These are phyloP conservation scores for Fusarium newnesense DNA, from an alignment of 2,329 filamentous ascomycete species.

Conservation along the genomic window DNA sequence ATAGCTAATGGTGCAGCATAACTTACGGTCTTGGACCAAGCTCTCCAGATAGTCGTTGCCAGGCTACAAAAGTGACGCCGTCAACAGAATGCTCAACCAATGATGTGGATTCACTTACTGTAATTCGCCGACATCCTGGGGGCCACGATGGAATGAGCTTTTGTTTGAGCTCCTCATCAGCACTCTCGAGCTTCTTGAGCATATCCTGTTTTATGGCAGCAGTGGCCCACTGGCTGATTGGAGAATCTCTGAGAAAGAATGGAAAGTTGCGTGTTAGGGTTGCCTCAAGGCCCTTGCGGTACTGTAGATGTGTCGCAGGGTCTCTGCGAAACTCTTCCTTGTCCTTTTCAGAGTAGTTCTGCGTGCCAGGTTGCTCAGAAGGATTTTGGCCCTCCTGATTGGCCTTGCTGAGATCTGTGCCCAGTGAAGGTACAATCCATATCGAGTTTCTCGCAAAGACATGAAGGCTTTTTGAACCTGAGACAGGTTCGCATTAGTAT, in stretches of 20 bases:
- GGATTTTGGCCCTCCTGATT: neutral
- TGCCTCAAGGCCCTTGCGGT: neutral
- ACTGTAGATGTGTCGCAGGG: neutral
- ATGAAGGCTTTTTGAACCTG: neutral
- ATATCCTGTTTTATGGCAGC: neutral
- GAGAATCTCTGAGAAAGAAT: neutral
- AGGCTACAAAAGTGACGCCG: fast-evolving
- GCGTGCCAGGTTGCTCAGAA: neutral
- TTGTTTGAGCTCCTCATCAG: neutral
- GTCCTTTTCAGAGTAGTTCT: neutral
- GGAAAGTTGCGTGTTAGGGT: neutral
- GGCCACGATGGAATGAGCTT: neutral
- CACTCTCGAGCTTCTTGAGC: neutral
- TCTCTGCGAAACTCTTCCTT: neutral
- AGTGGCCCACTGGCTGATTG: neutral
- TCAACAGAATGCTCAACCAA: fast-evolving
- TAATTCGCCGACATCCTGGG: fast-evolving
- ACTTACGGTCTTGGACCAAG: neutral
- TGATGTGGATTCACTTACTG: neutral
- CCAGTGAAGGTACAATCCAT: neutral
- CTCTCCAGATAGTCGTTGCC: neutral
- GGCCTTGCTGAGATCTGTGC: neutral
- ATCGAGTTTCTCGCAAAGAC: neutral
- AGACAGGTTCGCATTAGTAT: fast-evolving
- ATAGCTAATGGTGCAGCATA: no score